Base-by-base conservation (phyloP, 2,329 filamentous ascomycete species). In the Colletotrichum lini region DNA sequence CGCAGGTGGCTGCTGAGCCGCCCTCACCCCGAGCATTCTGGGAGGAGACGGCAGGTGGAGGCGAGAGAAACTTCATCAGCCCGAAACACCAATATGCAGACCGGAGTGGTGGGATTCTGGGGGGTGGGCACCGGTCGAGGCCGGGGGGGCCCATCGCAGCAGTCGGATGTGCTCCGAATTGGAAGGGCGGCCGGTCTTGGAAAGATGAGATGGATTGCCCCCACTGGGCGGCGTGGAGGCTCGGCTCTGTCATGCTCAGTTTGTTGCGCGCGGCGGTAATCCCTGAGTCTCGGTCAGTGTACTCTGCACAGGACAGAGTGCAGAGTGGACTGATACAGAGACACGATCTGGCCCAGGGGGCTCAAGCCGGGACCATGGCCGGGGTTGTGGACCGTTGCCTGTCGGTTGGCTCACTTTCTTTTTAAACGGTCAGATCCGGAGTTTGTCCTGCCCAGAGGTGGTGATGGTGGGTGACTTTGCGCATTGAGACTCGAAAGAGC, bases 51-150 rank as follows among this genome's bases (percentile, higher is more conserved):
- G 45, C 42, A 30, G 54, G 68, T 63, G 52, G 58, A 63, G 52
- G 58, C 47, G 53, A 9, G 18, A 58, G 52, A 58, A 71, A 63
- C 58, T 67, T 49, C 58, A 53, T 60, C 45, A 63, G 65, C 59
- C 68, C 65, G 68, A 71, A 71, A 71, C 68, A 59, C 68, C 47
- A 59, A 59, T 68, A 59, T 68, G 68, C 68, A 68, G 49, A 59
- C 68, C 58, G 21, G 52, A 63, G 58, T 62, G 57, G 68, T 63
- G 58, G 64, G 53, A 63, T 52, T 59, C 58, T 67, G 64, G 52
- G 58, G 45, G 57, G 68, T 63, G 64, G 52, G 49, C 52, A 71
- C 65, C 44, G 50, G 58, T 62, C 65, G 35, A 53, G 58, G 54
- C 67, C 67, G 61, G 65, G 68, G 60, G 57, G 57, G 7, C 30